Evolutionary conservation across 176 grass and related monocot species (phyloP), one percentile per base, ranked within the genome.

Genomic region (Rhynchospora breviuscula): DNA sequence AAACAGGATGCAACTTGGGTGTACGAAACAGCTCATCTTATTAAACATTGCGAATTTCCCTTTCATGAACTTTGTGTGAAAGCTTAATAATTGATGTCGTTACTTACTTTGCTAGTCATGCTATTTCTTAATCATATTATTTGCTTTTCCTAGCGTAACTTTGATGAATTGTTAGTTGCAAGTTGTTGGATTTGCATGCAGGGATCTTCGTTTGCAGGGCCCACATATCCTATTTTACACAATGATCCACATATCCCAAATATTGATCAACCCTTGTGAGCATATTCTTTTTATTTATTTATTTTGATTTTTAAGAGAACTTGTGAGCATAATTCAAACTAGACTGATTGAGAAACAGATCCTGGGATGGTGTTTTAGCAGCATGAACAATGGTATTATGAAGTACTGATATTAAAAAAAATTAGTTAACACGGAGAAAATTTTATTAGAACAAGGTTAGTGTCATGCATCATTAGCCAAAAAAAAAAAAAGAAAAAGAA

Each of bases 31-130:
- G 53, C 22, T 18, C 1, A 12, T 8, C 18, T 7, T 64, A 62
- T 14, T 59, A 21, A 81, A 46, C 35, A 81, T 48, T 19, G 73
- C 13, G 49, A 17, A 82, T 56, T 82, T 82, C 11, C 12, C 43
- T 68, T 63, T 67, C 86, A 90, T 85, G 85, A 90, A 31, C 81
- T 87, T 79, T 87, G 83, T 87, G 73, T 88, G 88, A 88, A 77
- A 85, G 82, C 81, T 82, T 87, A 88, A 84, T 84, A 85, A 84
- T 84, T 86, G 83, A 82, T 84, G 51, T 67, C 58, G 76, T 85
- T 80, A 76, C 79, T 85, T 86, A 68, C 62, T 83, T 83, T 59
- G 85, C 87, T 90, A 80, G 87, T 88, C 81, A 65, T 89, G 85
- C 87, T 59, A 80, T 85, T 71, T 76, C 22, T 85, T 85, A 60